Conservation (phyloP, 2,329 filamentous ascomycete species). For the Fusarium redolens region DNA sequence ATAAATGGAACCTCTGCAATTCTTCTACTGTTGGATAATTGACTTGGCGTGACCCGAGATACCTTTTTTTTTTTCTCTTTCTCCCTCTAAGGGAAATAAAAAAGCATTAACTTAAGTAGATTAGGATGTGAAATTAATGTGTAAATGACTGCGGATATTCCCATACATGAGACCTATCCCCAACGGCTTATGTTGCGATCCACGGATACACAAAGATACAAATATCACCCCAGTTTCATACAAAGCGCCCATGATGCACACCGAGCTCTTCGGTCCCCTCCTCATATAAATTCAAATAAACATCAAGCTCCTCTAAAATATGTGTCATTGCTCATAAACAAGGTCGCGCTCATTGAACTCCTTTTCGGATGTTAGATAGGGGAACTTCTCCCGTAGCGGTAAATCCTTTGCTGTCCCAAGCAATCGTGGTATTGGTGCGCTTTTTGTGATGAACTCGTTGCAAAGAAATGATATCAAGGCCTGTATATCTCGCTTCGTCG, state of each 20-base stretch:
- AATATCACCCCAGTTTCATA: not conserved
- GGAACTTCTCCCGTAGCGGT: constrained; percentile 29
- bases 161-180: not conserved
- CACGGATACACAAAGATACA: not conserved
- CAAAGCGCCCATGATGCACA: not conserved
- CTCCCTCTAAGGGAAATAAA: not conserved
- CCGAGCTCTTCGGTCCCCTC: too few relatives aligned
- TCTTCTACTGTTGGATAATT: not conserved
- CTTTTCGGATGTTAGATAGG: constrained; percentile 7
- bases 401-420: constrained; percentile 24
- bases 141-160: not conserved
- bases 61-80: too few relatives aligned
- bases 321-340: not conserved
- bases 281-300: not conserved
- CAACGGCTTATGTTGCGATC: too few relatives aligned
- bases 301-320: not conserved
- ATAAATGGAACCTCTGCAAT: not conserved
- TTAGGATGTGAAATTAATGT: not conserved
- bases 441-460: constrained; percentile 29
- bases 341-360: not conserved
- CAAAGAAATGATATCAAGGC: constrained; percentile 59
- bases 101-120: not conserved
- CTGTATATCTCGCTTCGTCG: constrained; percentile 65
- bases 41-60: not conserved
- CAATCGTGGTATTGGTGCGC: not conserved